phyloP scores from a whole-genome alignment of 495 filamentous ascomycete species.

The Acidomyces sp. region DNA sequence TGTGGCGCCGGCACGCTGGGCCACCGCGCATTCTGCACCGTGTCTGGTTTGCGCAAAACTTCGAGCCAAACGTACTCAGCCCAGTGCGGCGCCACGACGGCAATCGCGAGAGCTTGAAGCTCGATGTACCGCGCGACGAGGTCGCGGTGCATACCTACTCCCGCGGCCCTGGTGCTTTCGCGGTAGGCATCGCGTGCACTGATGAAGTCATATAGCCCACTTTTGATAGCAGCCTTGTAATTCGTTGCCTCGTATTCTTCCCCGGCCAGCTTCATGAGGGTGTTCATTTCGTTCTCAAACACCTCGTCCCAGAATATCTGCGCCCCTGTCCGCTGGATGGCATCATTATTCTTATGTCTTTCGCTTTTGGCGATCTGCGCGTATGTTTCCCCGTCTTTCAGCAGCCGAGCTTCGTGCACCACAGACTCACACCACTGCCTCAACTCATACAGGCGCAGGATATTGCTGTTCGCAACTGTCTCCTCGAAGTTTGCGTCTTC shows the following conservation, averaged over 20 bases:
- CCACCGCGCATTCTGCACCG: constrained; percentile 68
- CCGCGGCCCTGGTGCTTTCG: constrained; percentile 57
- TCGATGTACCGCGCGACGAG: constrained; percentile 65
- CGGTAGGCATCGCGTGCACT: constrained; percentile 82
- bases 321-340: constrained; percentile 47
- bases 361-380: constrained; percentile 37
- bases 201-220: constrained; percentile 77
- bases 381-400: constrained; percentile 24
- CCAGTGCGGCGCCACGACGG: constrained; percentile 83
- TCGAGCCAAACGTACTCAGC: constrained; percentile 87
- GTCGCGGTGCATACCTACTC: constrained; percentile 71
- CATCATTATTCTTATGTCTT: constrained; percentile 37
- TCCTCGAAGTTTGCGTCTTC: constrained; percentile 98
- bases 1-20: constrained; percentile 54
- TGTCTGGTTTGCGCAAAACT: constrained; percentile 56
- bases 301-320: constrained; percentile 72
- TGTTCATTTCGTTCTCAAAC: constrained; percentile 89
- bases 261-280: constrained; percentile 58
- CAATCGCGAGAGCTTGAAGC: constrained; percentile 70
- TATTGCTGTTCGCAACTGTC: constrained; percentile 77
- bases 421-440: constrained; percentile 89
- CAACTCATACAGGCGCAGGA: constrained; percentile 71
- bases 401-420: constrained; percentile 33
- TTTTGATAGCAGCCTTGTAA: constrained; percentile 88
- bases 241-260: constrained; percentile 63